Evolutionary conservation across 352 stramenopile species (phyloP).

Genomic region (Phytophthora boehmeriae): DNA sequence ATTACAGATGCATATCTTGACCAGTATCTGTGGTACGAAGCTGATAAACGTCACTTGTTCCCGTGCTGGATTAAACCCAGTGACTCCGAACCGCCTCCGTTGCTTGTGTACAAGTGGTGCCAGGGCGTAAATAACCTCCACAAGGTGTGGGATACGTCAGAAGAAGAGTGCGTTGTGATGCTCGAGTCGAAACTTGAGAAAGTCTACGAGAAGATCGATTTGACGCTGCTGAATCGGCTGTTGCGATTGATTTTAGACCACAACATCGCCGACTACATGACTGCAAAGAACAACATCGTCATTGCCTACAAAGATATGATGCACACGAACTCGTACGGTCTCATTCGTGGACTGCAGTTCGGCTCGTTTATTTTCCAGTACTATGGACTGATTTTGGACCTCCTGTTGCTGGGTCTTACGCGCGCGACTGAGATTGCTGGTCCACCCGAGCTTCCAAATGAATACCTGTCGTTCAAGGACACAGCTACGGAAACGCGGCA

Average conservation of each 20-base stretch:
- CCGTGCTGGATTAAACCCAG: conserved; percentile 99
- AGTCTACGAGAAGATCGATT: conserved; percentile 99
- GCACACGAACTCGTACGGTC: conserved; percentile 99
- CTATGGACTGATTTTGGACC: conserved; percentile 98
- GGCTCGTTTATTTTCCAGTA: conserved; percentile 98
- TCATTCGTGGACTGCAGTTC: conserved; percentile 99
- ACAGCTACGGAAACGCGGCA: conserved; percentile 97
- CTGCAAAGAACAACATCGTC: conserved; percentile 99
- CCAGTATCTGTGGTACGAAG: conserved; percentile 99
- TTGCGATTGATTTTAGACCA: conserved; percentile 99
- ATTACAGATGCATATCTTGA: conserved; percentile 99
- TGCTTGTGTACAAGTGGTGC: conserved; percentile 99
- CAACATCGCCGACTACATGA: conserved; percentile 99
- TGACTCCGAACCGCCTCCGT: conserved; percentile 98
- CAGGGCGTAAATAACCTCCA: conserved; percentile 99
- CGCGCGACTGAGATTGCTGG: conserved; percentile 98
- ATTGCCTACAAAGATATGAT: conserved; percentile 99
- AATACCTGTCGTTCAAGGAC: conserved; percentile 99
- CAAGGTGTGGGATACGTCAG: conserved; percentile 97
- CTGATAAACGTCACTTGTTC: conserved; percentile 99
- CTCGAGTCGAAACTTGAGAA: conserved; percentile 99
- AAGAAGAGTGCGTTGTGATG: conserved; percentile 99
- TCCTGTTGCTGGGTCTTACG: conserved; percentile 97
- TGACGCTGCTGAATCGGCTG: conserved; percentile 98
- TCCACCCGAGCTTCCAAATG: conserved; percentile 97